Base-by-base conservation (phyloP, 1,139 yeast species). In the Candida sp. region DNA sequence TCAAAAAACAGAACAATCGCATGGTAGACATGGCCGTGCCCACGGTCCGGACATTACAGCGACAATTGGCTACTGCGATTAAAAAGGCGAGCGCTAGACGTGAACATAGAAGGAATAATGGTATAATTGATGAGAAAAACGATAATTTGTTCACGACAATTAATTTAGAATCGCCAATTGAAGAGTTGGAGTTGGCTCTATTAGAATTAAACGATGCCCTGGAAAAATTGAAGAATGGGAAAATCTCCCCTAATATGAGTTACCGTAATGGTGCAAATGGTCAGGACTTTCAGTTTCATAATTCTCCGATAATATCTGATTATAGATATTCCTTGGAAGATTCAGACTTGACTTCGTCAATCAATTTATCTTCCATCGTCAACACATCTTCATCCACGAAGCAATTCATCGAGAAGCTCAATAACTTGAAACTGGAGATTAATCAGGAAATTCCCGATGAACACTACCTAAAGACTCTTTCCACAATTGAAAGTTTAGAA, bases 41-140 rank as follows among this genome's bases (percentile, higher is more conserved):
- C 6, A 68, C 74, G 2, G 64, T 68, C 5, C 49, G 74, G 36
- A 68, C 74, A 1, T 55, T 68, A 43, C 74, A 68, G 47, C 51
- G 73, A 38, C 74, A 68, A 44, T 51, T 68, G 38, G 61, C 68
- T 9, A 50, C 63, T 8, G 73, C 73, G n/a, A 54, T 67, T 32
- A 61, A 55, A 48, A 66, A 66, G 47, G 68, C 68, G 7, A 49
- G 49, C 44, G 60, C 60, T 5, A 51, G 51, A 39, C 40, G 51
- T 32, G 47, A 54, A 27, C 51, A 42, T 38, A 47, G 43, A 22
- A 40, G 36, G 33, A 39, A 33, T 33, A 44, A 37, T 34, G 52
- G 48, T 5, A 38, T 44, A n/a, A 22, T 22, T n/a, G 32, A 34
- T 22, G 21, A 21, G 8, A 33, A 39, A 22, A n/a, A 22, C 4